Evolutionary conservation across 345 rosid species (phyloP).

Genomic region (Camelina hispida): DNA sequence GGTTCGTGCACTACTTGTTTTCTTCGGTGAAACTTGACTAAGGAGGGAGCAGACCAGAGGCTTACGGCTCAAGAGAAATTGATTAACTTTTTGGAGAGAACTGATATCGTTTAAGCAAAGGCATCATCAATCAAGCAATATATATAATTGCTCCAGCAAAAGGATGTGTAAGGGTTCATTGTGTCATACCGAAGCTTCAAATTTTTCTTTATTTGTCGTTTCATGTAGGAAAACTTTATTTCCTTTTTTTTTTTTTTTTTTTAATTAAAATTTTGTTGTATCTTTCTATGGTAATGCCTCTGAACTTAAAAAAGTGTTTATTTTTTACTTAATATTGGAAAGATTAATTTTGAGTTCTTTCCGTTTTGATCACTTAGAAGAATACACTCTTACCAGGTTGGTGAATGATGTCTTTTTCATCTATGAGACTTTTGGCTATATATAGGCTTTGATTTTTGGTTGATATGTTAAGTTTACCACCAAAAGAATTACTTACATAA

Average conservation of each 20-base stretch:
- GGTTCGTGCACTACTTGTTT: conserved; percentile 79
- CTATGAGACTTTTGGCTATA: too few relatives aligned
- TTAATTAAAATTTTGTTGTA: not conserved
- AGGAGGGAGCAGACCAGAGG: conserved; percentile 23
- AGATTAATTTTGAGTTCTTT: not conserved
- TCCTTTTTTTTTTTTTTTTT: conserved; percentile 16
- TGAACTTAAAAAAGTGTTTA: conserved; percentile 26
- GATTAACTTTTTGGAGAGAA: conserved; percentile 28
- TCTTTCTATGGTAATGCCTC: conserved; percentile 12
- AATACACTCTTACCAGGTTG: too few relatives aligned
- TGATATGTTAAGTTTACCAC: too few relatives aligned
- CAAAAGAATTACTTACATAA: too few relatives aligned
- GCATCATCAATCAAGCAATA: conserved; percentile 9
- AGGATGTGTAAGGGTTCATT: conserved; percentile 30
- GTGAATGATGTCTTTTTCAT: too few relatives aligned
- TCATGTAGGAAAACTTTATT: conserved; percentile 24
- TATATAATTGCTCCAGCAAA: conserved; percentile 24
- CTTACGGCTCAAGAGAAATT: conserved; percentile 16
- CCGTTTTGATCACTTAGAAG: not conserved
- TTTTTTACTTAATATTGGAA: not conserved
- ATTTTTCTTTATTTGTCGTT: not conserved
- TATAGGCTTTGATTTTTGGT: too few relatives aligned
- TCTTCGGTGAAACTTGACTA: conserved; percentile 77
- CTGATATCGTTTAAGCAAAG: conserved; percentile 16
- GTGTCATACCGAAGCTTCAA: conserved; percentile 22